Base-by-base conservation (phyloP, 192 early-diverging fungal genomes). In the Geranomyces michiganensis region DNA sequence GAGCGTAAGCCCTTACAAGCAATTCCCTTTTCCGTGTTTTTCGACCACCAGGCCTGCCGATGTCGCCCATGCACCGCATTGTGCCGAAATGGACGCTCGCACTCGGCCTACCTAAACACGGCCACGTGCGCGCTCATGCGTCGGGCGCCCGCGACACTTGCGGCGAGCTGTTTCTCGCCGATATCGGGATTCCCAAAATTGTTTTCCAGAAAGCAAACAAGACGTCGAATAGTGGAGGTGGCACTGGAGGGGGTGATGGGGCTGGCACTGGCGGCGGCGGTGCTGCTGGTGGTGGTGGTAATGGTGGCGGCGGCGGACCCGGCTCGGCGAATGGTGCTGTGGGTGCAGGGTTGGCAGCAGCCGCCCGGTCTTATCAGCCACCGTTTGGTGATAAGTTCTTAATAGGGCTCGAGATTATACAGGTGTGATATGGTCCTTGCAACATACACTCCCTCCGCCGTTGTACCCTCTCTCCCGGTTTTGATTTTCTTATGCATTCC, bases 21-120 rank as follows among this genome's bases (percentile, higher is more conserved):
- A n/a, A n/a, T n/a, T n/a, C n/a, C n/a, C n/a, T n/a, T n/a, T n/a
- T 53, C n/a, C 17, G 4, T 53, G 4, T 53, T 53, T 15, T 53
- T 53, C 24, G 7, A 26, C 24, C 3, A 45, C 44, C 61, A 89
- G 85, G 89, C 14, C 55, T 72, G 30, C 84, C 87, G 9, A 74
- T 78, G 59, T 82, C 85, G 45, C 71, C 78, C 14, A 55, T 72
- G 10, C 81, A 85, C 55, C 82, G 87, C 75, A 82, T 93, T 44
- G 71, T 64, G 26, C 87, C 91, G 5, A 90, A 88, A 76, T 94
- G 91, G 91, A 92, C 91, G 0, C 72, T 94, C 1, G 87, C 91
- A 36, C 78, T 92, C 33, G 91, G 90, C 17, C 84, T 90, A 1
- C 92, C 92, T 5, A 88, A 87, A 68, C 77, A 78, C 22, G 90